A percentile compares a stretch with the other conserved stretches of the same genome.
These are phyloP conservation scores for Candolleomyces eurysporus DNA, from an alignment of 768 basidiomycete species.

Conservation along the genomic window DNA sequence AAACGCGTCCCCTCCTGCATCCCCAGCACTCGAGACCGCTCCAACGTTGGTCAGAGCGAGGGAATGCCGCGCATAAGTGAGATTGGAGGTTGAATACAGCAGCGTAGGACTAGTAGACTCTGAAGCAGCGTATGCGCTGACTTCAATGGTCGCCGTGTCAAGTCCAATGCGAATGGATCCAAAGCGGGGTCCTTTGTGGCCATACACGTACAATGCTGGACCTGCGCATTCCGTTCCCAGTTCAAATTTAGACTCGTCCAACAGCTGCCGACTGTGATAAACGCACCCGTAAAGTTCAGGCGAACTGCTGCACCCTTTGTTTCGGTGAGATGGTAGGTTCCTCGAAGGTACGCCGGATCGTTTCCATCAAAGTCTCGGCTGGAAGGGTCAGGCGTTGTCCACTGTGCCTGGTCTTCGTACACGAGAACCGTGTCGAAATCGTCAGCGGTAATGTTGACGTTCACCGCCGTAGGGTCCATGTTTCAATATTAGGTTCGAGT, in stretches of 20 bases:
- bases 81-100: conserved; percentile 30
- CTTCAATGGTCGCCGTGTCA: conserved; percentile 25
- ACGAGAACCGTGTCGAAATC: conserved; percentile 46
- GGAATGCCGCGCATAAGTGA: conserved; percentile 38
- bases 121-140: conserved; percentile 28
- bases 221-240: conserved; percentile 20
- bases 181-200: conserved; percentile 38
- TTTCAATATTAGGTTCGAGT: neutral
- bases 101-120: conserved; percentile 31
- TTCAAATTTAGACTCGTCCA: neutral
- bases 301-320: conserved; percentile 31
- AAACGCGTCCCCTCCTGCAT: conserved; percentile 34
- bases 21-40: conserved; percentile 22
- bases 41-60: conserved; percentile 42
- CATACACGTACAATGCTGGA: conserved; percentile 43
- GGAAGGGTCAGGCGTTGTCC: conserved; percentile 49
- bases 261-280: neutral
- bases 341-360: conserved; percentile 38
- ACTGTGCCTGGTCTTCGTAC: conserved; percentile 37
- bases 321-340: conserved; percentile 44
- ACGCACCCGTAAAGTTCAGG: conserved; percentile 44
- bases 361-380: conserved; percentile 31
- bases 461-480: conserved; percentile 44
- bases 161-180: conserved; percentile 42
- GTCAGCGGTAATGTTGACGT: conserved; percentile 44